Base-by-base conservation (phyloP, 345 rosid genomes). In the Aegle marmelos region DNA sequence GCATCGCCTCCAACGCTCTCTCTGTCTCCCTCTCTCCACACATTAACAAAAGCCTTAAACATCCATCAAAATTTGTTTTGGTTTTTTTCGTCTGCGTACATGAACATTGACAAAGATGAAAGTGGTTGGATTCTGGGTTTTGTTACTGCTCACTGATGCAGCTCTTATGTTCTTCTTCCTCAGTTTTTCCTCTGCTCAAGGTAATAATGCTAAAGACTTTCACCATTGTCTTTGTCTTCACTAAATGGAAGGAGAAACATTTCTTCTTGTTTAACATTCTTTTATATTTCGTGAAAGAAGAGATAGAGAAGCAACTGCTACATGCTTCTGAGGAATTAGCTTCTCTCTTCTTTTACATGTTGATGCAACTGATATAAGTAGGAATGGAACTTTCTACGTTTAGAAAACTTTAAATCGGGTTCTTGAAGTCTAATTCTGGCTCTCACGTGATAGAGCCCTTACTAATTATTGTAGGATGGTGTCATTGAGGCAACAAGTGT, bases 121-220 rank as follows among this genome's bases (percentile, higher is more conserved):
- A 63, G 9, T 70, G 62, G 48, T 37, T 33, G 28, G 45, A 5
- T 53, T 67, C 25, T 66, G 61, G 68, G 73, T 71, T 58, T 31
- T 33, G 70, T 27, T 81, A 50, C 30, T 41, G 78, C 59, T 68
- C 53, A 72, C 28, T 7, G 72, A 57, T 21, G 63, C 79, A 7
- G 62, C 69, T 45, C 53, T 70, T 37, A 3, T 50, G 73, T 30
- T 79, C 9, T 70, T 75, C 27, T 11, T 25, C 54, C 30, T 63
- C 70, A 3, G n/a, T n/a, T 17, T 17, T 24, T 72, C 80, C 22
- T 57, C 79, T 3, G 25, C 45, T 75, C 39, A 54, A 45, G 79
- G 79, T 72, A 76, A 48, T 72, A 76, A 48, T 11, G 62, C 7
- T 24, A 8, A 22, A 58, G 14, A 24, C 21, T 24, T 64, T 30